Base-by-base conservation (phyloP, 2,329 filamentous ascomycete species). In the Epichloe coenophiala region DNA sequence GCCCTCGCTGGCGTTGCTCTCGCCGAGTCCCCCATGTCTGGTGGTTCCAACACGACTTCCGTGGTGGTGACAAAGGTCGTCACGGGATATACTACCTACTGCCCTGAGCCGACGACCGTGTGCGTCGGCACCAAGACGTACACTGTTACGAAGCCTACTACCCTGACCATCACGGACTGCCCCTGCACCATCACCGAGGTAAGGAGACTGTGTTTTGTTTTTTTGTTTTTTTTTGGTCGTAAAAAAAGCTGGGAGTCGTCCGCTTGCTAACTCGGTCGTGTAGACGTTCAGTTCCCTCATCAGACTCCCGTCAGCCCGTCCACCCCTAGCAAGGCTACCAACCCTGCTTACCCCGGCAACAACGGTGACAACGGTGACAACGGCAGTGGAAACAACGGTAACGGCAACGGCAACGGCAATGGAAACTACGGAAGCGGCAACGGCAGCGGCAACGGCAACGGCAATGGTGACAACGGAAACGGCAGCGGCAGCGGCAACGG, bases 131-230 rank as follows among this genome's bases (percentile, higher is more conserved):
- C 65, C 60, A 70, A 73, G 62, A 68, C 68, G 46, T 81, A 76
- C 69, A 72, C 74, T 45, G 71, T 80, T 58, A 75, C 72, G 48
- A 68, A 71, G 61, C 71, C 78, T 54, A 65, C 76, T 58, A 74
- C 73, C 50, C 64, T 80, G 56, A 79, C 74, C 59, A 72, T 83
- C 51, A 71, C 68, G 38, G 67, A 77, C 61, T 78, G 75, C 65
- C 73, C 74, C 52, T 77, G 74, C 68, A 76, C 74, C 43, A 53
- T 68, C 48, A 56, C 59, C 50, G 59, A 66, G 63, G 63, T 62
- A 55, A 52, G 57, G 38, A 27, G 45, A 54, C 11, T 35, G n/a
- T n/a, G 35, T n/a, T 21, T 21, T 43, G 12, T n/a, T n/a, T n/a
- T n/a, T n/a, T n/a, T n/a, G n/a, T n/a, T n/a, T n/a, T n/a, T n/a